Evolutionary conservation across 129 eudicot species (phyloP).

Genomic region (Dittrichia graveolens): DNA sequence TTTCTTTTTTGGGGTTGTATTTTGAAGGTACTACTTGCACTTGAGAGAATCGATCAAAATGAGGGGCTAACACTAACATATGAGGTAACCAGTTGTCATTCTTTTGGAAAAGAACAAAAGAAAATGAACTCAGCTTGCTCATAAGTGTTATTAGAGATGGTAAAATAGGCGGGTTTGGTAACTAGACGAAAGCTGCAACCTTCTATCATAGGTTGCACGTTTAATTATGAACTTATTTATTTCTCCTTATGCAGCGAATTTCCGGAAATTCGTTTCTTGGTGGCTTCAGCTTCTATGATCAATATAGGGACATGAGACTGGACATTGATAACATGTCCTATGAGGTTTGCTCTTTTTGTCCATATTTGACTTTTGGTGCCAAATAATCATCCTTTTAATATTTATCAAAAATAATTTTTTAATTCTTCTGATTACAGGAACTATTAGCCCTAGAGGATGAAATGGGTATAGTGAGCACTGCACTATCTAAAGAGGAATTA

Average conservation of each 20-base stretch:
- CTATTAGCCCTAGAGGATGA: conserved; percentile 81
- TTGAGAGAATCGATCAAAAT: conserved; percentile 84
- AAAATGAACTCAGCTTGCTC: conserved; percentile 14
- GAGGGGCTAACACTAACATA: conserved; percentile 65
- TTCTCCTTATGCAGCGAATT: conserved; percentile 57
- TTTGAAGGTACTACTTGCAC: conserved; percentile 69
- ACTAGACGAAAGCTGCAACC: neutral
- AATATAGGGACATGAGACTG: conserved; percentile 88
- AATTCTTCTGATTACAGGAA: conserved; percentile 52
- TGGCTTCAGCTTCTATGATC: conserved; percentile 69
- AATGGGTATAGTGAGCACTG: conserved; percentile 92
- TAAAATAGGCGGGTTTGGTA: neutral
- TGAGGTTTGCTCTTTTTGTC: conserved; percentile 57
- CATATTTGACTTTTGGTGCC: neutral
- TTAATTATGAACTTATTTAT: neutral
- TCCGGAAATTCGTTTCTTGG: conserved; percentile 63
- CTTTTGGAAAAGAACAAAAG: neutral
- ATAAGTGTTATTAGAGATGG: neutral
- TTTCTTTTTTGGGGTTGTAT: conserved; percentile 6
- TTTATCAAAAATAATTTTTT: neutral
- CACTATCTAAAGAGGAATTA: conserved; percentile 70
- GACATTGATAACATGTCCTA: conserved; percentile 99
- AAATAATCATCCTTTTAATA: neutral
- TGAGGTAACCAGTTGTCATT: conserved; percentile 52
- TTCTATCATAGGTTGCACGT: neutral